Percentiles rank a stretch among this genome's conserved stretches.
Conservation (phyloP, 805 yeast genomes). For the Lachancea sp. region DNA sequence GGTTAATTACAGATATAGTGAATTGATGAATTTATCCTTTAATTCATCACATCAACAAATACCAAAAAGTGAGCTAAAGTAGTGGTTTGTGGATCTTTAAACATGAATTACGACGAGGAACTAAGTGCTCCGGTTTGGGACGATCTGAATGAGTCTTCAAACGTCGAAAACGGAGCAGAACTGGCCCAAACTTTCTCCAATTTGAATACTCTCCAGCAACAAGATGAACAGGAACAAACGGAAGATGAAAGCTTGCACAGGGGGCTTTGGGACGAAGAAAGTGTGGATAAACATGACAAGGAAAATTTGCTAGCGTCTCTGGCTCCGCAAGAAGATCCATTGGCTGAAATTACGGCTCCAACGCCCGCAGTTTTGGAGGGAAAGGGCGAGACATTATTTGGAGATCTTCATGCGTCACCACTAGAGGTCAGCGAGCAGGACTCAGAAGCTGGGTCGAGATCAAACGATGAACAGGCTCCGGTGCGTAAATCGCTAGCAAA, state of each 20-base stretch:
- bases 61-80: not conserved
- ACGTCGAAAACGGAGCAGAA: conserved; percentile 9
- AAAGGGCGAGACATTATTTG: conserved; percentile 33
- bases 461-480: conserved; percentile 20
- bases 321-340: conserved; percentile 31
- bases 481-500: conserved; percentile 35
- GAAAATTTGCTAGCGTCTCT: conserved; percentile 20
- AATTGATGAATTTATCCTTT: not conserved
- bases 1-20: not conserved
- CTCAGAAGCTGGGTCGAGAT: conserved; percentile 11
- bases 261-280: not conserved
- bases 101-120: conserved; percentile 27
- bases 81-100: not conserved
- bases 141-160: conserved; percentile 17
- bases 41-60: not conserved
- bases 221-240: conserved; percentile 14
- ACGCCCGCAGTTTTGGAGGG: conserved; percentile 23
- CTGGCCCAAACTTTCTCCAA: conserved; percentile 17
- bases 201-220: conserved; percentile 6
- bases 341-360: conserved; percentile 41
- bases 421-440: conserved; percentile 12
- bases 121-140: conserved; percentile 33
- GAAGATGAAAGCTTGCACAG: not conserved
- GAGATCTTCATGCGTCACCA: conserved; percentile 22
- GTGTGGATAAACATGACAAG: not conserved